A percentile compares a stretch with the other conserved stretches of the same genome.
These are phyloP conservation scores for Geoglossum cookeanum DNA, from an alignment of 2,329 filamentous ascomycete genomes.

Conservation along the genomic window DNA sequence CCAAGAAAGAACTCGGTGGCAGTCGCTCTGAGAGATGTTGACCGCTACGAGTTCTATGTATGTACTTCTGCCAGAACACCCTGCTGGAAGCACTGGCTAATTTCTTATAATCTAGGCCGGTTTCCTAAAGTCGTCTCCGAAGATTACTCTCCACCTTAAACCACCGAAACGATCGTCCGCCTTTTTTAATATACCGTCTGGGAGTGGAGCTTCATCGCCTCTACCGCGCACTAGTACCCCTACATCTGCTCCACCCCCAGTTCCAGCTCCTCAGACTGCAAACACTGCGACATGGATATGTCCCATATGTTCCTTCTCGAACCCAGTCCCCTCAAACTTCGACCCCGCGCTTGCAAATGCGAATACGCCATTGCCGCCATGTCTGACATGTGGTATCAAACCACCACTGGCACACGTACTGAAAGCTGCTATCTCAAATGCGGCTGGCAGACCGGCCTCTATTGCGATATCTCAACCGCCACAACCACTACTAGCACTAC, in stretches of 20 bases:
- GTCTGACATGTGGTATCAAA: conserved; percentile 84
- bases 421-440: conserved; percentile 68
- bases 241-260: conserved; percentile 22
- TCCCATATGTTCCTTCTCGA: conserved; percentile 88
- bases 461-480: conserved; percentile 13
- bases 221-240: conserved; percentile 19
- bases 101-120: conserved; percentile 38
- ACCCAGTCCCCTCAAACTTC: conserved; percentile 83
- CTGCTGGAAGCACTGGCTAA: not conserved
- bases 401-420: conserved; percentile 65
- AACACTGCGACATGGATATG: conserved; percentile 78
- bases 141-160: conserved; percentile 78
- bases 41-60: conserved; percentile 79
- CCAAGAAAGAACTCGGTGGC: conserved; percentile 70
- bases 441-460: conserved; percentile 18
- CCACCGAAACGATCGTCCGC: conserved; percentile 42
- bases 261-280: conserved; percentile 26
- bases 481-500: conserved; percentile 16
- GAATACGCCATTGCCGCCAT: conserved; percentile 66
- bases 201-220: conserved; percentile 15
- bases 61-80: not conserved
- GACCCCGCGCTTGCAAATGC: conserved; percentile 65
- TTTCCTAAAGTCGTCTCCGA: conserved; percentile 86
- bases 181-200: conserved; percentile 22
- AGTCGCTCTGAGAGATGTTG: conserved; percentile 76